Base-by-base conservation (phyloP, 345 rosid genomes). In the Eucalyptus shirleyi region DNA sequence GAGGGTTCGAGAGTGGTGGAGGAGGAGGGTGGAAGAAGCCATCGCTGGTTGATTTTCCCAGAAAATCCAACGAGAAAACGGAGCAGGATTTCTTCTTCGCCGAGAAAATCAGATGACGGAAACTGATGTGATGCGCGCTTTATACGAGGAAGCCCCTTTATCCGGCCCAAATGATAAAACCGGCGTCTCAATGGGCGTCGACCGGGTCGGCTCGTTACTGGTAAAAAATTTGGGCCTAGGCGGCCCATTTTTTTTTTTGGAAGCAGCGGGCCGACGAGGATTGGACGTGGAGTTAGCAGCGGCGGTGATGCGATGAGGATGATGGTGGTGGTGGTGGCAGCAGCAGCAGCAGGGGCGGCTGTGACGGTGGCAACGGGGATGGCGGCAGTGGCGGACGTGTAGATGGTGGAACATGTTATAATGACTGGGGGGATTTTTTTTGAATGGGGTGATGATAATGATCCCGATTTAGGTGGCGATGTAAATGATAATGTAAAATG, bases 381-480 rank as follows among this genome's bases (percentile, higher is more conserved):
- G 80, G 80, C 12, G 6, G 7, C 80, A 69, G 3, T n/a, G 77
- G 77, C 18, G 34, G 9, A 16, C 8, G 9, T 30, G 34, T 4
- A 17, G 5, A 9, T 17, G 42, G 80, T 16, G 42, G 12, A 3
- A 32, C 8, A 67, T 32, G 34, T 16, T 9, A 32, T 67, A 32
- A 32, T 32, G 23, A 32, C 9, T 15, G 8, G 40, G 15, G 19
- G 6, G 2, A 9, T 3, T 14, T n/a, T 14, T 62, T 4, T 28
- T 65, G 8, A 30, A 14, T 65, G 19, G 8, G 10, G 0, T 13
- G 10, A n/a, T 14, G 19, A 4, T 62, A 5, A 62, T 6, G 3
- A 13, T 14, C 2, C 2, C 7, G 3, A 30, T 62, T n/a, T 15
- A 7, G 7, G 3, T 3, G 5, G 1, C 2, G 3, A 67, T 3